phyloP scores from a whole-genome alignment of 495 filamentous ascomycete genomes.

The Penicillium ucsense region DNA sequence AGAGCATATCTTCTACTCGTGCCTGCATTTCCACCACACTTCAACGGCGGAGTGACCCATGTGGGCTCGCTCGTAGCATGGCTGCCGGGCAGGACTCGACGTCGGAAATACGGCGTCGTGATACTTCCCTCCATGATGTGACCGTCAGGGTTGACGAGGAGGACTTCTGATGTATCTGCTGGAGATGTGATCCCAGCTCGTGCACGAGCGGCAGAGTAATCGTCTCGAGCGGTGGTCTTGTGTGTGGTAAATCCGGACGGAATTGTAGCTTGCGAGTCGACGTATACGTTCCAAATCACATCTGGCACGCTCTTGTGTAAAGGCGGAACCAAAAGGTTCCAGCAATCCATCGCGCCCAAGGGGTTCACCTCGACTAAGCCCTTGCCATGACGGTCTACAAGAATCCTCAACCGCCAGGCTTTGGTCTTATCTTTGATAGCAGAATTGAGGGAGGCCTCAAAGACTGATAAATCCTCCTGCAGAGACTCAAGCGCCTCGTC shows the following conservation, averaged over 20 bases:
- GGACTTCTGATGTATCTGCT: conserved; percentile 53
- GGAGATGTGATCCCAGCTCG: conserved; percentile 44
- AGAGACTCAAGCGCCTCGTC: conserved; percentile 20
- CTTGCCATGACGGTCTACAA: conserved; percentile 39
- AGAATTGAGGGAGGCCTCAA: conserved; percentile 21
- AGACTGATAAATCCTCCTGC: conserved; percentile 16
- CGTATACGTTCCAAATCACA: conserved; percentile 35
- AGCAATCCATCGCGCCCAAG: conserved; percentile 37
- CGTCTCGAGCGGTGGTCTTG: conserved; percentile 60
- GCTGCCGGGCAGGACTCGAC: conserved; percentile 13
- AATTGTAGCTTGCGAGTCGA: conserved; percentile 43
- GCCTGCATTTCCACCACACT: conserved; percentile 68
- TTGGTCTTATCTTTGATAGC: conserved; percentile 27
- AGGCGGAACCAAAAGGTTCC: conserved; percentile 44
- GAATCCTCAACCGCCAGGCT: conserved; percentile 44
- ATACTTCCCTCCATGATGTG: conserved; percentile 82
- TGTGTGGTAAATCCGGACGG: conserved; percentile 60
- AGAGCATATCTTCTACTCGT: conserved; percentile 77
- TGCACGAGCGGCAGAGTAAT: conserved; percentile 55
- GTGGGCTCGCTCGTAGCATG: background rate
- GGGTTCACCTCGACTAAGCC: conserved; percentile 41
- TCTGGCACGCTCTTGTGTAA: conserved; percentile 2
- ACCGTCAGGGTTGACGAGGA: conserved; percentile 56
- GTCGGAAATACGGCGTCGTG: conserved; percentile 71
- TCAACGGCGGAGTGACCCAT: conserved; percentile 35